Evolutionary conservation across 2,329 filamentous ascomycete genomes (phyloP).

Genomic region (Boeremia exigua): DNA sequence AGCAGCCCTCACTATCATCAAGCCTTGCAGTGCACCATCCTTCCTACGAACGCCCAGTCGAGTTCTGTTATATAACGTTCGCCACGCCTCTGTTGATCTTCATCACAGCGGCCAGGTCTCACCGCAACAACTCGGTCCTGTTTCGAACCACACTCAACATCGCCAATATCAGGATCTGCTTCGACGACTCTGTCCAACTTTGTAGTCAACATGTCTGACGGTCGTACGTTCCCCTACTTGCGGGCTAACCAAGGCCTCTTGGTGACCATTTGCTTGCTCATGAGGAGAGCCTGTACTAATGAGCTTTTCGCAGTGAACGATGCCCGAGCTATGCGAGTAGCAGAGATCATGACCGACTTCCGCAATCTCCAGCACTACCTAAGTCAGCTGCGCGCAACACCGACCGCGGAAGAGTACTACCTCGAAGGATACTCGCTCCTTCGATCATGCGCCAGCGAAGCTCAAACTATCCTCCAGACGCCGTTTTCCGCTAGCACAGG

Average conservation of each 20-base stretch:
- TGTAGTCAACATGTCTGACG: conserved; percentile 59
- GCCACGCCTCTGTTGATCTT: conserved; percentile 37
- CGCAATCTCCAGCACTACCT: conserved; percentile 66
- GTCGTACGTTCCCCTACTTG: conserved; percentile 54
- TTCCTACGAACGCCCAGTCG: conserved; percentile 36
- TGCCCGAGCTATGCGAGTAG: conserved; percentile 66
- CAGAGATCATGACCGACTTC: conserved; percentile 70
- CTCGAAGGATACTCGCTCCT: conserved; percentile 66
- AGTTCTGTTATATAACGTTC: conserved; percentile 44
- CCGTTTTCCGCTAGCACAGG: conserved; percentile 57
- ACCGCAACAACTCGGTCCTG: conserved; percentile 3
- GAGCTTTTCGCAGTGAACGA: conserved; percentile 60
- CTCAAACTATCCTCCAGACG: conserved; percentile 60
- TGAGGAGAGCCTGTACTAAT: conserved; percentile 18
- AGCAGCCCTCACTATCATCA: conserved; percentile 42
- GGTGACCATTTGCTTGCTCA: not conserved
- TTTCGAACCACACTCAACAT: conserved; percentile 4
- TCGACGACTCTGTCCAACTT: not conserved
- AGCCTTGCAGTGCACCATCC: conserved; percentile 38
- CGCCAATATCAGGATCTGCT: conserved; percentile 5
- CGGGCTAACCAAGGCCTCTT: not conserved
- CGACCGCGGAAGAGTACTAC: conserved; percentile 62
- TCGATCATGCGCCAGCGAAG: conserved; percentile 61
- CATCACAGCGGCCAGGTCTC: conserved; percentile 27
- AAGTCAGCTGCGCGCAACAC: conserved; percentile 58